Percentiles rank a stretch among this genome's conserved stretches.
Conservation (phyloP, 306 rosid genomes). For the Canavalia gladiata region DNA sequence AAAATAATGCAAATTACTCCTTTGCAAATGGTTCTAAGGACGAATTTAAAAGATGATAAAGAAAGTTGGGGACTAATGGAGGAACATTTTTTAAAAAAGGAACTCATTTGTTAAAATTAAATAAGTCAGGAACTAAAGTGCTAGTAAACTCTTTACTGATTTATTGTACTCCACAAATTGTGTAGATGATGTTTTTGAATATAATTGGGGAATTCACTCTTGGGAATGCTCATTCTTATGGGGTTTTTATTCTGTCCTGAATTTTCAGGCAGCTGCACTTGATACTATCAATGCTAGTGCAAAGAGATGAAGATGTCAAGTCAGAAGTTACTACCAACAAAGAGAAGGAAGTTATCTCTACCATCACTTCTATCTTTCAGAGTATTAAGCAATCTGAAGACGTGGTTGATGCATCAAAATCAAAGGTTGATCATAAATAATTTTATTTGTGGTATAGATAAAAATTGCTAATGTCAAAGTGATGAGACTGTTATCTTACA, state of each 20-base stretch:
- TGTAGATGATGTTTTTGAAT: conserved; percentile 15
- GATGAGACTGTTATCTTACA: conserved; percentile 48
- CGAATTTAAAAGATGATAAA: too few relatives aligned
- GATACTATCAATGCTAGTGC: conserved; percentile 77
- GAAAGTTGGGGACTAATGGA: too few relatives aligned
- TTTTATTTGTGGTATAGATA: conserved; percentile 19
- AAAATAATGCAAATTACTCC: too few relatives aligned
- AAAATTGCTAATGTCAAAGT: conserved; percentile 26
- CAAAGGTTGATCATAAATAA: conserved; percentile 69
- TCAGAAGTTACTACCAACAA: conserved; percentile 62
- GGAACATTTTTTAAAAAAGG: too few relatives aligned
- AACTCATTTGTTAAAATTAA: too few relatives aligned
- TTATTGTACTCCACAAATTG: not conserved
- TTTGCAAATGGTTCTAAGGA: too few relatives aligned
- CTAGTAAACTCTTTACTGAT: not conserved
- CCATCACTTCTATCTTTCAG: conserved; percentile 74
- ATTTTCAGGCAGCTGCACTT: conserved; percentile 84
- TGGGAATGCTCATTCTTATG: conserved; percentile 43
- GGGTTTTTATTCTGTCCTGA: conserved; percentile 37
- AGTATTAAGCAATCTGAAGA: conserved; percentile 90
- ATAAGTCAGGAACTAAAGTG: too few relatives aligned
- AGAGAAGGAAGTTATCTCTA: conserved; percentile 67
- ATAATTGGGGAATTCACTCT: conserved; percentile 29
- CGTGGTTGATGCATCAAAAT: conserved; percentile 70
- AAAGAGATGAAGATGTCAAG: conserved; percentile 84